phyloP scores from a whole-genome alignment of 2,329 filamentous ascomycete species.

The Fusarium sambucinum region DNA sequence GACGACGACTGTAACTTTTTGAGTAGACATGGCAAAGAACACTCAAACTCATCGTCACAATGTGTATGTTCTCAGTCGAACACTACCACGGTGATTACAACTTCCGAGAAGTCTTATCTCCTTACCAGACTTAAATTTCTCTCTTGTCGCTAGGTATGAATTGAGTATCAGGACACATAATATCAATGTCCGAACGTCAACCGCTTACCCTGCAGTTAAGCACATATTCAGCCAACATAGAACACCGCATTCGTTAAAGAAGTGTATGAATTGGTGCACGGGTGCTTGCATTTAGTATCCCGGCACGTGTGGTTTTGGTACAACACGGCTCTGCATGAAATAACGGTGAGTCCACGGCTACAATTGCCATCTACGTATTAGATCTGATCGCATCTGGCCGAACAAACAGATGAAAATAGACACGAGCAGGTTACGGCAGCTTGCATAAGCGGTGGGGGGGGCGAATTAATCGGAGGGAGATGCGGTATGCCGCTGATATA shows the following conservation, averaged over 20 bases:
- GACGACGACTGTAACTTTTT: not conserved
- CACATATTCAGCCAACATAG: not conserved
- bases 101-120: not conserved
- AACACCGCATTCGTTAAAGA: not conserved
- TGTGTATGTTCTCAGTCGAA: not conserved
- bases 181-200: too few relatives aligned
- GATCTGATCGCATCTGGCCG: not conserved
- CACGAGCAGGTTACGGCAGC: not conserved
- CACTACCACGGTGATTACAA: not conserved
- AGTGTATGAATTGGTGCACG: not conserved
- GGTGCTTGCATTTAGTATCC: constrained; percentile 12
- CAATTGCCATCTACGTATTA: constrained; percentile 14
- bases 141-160: too few relatives aligned
- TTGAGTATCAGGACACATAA: not conserved
- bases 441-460: not conserved
- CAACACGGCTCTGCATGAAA: constrained; percentile 1
- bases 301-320: constrained; percentile 4
- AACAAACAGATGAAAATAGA: not conserved
- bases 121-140: not conserved
- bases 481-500: not conserved
- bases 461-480: not conserved
- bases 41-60: not conserved
- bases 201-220: not conserved
- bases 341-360: constrained; percentile 17
- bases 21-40: not conserved